These are phyloP conservation scores for Colletotrichum tanaceti DNA, from an alignment of 2,329 filamentous ascomycete species.

Conservation along the genomic window DNA sequence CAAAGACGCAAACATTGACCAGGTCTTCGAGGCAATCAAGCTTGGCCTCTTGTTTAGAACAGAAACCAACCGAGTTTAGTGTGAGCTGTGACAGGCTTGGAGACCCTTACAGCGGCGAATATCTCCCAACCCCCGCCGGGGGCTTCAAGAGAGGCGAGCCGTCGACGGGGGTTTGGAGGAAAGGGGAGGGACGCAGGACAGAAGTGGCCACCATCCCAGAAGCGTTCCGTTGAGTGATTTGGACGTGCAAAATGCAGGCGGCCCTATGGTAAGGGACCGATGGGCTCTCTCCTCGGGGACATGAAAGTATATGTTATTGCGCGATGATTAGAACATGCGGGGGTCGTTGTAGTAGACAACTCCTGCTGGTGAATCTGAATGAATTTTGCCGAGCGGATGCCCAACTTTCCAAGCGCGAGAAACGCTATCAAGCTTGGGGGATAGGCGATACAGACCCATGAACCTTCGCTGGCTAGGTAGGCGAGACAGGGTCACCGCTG, in stretches of 20 bases:
- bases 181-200: neutral
- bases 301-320: neutral
- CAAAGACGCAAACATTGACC: slow-evolving; percentile 6
- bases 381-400: slow-evolving; percentile 15
- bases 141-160: slow-evolving; percentile 15
- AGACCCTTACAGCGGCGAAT: slow-evolving; percentile 13
- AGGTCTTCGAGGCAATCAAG: slow-evolving; percentile 16
- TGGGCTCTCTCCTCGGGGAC: neutral
- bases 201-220: neutral
- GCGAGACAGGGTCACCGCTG: slow-evolving; percentile 14
- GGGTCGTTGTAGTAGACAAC: slow-evolving; percentile 6
- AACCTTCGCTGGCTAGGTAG: slow-evolving; percentile 9
- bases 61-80: slow-evolving; percentile 36
- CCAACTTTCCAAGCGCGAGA: slow-evolving; percentile 31
- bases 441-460: slow-evolving; percentile 21
- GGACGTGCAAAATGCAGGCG: neutral
- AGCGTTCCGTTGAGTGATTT: neutral
- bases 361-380: neutral
- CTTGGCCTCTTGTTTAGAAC: slow-evolving; percentile 26
- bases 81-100: slow-evolving; percentile 34
- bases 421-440: slow-evolving; percentile 32
- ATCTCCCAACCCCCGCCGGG: slow-evolving; percentile 2
- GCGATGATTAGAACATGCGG: slow-evolving; percentile 26
- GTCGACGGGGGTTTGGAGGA: neutral
- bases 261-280: slow-evolving; percentile 18